phyloP scores from a whole-genome alignment of 1,139 yeast genomes.

The Spencermartinsiella ligniputridi region DNA sequence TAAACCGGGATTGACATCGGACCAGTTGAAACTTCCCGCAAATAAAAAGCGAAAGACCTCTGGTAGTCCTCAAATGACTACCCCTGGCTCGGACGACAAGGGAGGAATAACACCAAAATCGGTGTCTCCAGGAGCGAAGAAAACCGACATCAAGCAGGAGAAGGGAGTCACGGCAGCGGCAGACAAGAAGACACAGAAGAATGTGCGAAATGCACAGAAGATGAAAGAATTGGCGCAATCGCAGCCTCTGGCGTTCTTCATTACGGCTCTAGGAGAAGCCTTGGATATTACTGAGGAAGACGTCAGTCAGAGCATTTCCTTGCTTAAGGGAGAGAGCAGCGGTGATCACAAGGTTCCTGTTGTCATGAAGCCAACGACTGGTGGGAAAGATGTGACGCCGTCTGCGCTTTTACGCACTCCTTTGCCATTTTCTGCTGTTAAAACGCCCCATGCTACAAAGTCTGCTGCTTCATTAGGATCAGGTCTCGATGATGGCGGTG shows the following conservation, averaged over 20 bases:
- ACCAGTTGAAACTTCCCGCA: constrained; percentile 30
- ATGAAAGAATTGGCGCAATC: constrained; percentile 25
- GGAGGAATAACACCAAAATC: constrained; percentile 10
- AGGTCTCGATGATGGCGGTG: constrained; percentile 18
- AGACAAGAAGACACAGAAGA: constrained; percentile 19
- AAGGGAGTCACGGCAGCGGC: constrained; percentile 25
- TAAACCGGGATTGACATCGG: constrained; percentile 26
- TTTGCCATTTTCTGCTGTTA: constrained; percentile 23
- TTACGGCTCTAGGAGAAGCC: constrained; percentile 29
- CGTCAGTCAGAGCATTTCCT: constrained; percentile 12
- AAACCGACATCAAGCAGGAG: constrained; percentile 11
- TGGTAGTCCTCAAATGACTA: constrained; percentile 10
- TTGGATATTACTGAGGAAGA: constrained; percentile 27
- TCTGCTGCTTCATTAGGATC: constrained; percentile 9
- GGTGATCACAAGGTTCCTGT: constrained; percentile 6
- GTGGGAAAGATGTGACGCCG: constrained; percentile 21
- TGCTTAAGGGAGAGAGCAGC: constrained; percentile 6
- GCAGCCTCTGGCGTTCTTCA: constrained; percentile 27
- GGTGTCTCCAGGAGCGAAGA: constrained; percentile 6
- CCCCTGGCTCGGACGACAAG: constrained; percentile 19
- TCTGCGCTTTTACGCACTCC: constrained; percentile 27
- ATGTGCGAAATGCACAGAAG: constrained; percentile 19
- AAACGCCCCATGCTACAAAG: constrained; percentile 20
- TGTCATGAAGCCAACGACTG: neutral
- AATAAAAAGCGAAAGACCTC: constrained; percentile 25